Evolutionary conservation across 2,329 filamentous ascomycete genomes (phyloP).

Genomic region (Aureobasidium sp.): DNA sequence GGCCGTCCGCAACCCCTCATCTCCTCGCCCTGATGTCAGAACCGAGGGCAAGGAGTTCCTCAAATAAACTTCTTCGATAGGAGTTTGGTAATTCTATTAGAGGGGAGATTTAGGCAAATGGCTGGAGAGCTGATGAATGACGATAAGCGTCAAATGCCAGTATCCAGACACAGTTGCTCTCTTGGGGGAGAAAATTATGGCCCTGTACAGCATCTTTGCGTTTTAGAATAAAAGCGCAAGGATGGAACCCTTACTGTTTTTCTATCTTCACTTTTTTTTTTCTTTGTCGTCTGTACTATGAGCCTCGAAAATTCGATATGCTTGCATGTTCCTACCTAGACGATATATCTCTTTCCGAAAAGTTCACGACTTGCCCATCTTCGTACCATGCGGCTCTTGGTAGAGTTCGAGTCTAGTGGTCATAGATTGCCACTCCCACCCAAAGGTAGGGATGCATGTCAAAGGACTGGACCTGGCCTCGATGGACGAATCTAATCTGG

Average conservation of each 20-base stretch:
- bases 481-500: no score
- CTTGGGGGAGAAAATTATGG: slow-evolving; percentile 10
- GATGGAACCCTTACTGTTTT: slow-evolving; percentile 3
- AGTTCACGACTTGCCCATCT: background rate
- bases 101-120: slow-evolving; percentile 9
- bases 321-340: slow-evolving; percentile 16
- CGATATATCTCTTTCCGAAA: background rate
- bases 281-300: slow-evolving; percentile 18
- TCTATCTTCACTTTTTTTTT: slow-evolving; percentile 13
- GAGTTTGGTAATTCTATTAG: slow-evolving; percentile 12
- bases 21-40: slow-evolving; percentile 12
- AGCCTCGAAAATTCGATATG: slow-evolving; percentile 15
- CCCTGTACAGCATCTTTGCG: slow-evolving; percentile 16
- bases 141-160: background rate
- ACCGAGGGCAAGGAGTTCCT: slow-evolving; percentile 2
- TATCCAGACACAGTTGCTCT: background rate
- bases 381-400: background rate
- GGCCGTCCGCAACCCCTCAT: slow-evolving; percentile 15
- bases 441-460: no score
- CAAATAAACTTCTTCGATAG: slow-evolving; percentile 3
- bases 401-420: background rate
- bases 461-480: no score
- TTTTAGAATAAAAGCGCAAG: background rate
- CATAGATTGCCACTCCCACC: slow-evolving; percentile 1
- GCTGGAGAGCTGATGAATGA: slow-evolving; percentile 5